Evolutionary conservation across 164 flowering plant species (phyloP).

Genomic region (Berberis thunbergii): DNA sequence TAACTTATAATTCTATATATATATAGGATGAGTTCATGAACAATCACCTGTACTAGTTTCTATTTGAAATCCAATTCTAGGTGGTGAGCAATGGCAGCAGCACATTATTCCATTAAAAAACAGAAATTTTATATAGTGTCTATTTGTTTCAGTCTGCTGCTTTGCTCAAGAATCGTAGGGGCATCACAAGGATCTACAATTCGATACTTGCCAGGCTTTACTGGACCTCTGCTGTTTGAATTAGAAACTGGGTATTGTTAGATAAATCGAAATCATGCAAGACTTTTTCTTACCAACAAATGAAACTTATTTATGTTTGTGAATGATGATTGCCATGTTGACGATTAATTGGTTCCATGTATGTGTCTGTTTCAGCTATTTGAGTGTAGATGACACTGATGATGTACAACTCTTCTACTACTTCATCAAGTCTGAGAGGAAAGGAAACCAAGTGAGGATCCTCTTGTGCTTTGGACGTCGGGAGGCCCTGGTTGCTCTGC

Average conservation of each 20-base stretch:
- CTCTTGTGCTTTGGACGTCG: neutral
- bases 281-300: no score
- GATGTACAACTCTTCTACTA: constrained; percentile 5
- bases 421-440: neutral
- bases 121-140: no score
- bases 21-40: no score
- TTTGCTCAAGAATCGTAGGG: neutral
- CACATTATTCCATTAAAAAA: no score
- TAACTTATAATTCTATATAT: no score
- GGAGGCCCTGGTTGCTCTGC: constrained; percentile 7
- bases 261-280: no score
- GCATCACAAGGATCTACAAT: neutral
- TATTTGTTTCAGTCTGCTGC: neutral
- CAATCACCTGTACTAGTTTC: no score
- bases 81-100: no score
- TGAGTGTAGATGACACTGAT: neutral
- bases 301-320: no score
- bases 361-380: neutral
- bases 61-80: no score
- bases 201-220: neutral
- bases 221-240: neutral
- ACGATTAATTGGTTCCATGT: neutral
- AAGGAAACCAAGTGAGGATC: constrained; percentile 1
- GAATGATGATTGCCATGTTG: neutral
- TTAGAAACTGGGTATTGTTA: constrained; percentile 1